Evolutionary conservation across 139 green algal genomes (phyloP).

Genomic region (Pseudopediastrum boryanum): DNA sequence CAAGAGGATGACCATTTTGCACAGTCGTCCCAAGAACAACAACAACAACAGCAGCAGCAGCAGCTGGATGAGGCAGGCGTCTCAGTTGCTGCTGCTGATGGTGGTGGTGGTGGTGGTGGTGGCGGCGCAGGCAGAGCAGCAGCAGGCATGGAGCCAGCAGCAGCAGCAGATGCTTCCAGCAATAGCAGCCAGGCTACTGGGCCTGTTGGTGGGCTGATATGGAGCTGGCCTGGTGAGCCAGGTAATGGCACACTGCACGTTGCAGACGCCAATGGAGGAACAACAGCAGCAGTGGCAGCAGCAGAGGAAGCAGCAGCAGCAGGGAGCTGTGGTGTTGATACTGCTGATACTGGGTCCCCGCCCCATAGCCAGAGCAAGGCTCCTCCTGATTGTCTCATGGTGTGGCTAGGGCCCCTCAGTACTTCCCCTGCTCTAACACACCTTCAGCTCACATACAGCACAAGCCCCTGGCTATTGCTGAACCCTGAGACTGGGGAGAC

Average conservation of each 20-base stretch:
- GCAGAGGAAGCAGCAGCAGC: slow-evolving; percentile 14
- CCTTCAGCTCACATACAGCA: slow-evolving; percentile 72
- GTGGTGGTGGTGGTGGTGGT: too few species aligned
- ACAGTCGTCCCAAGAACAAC: too few species aligned
- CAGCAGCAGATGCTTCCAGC: background rate
- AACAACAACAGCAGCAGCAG: too few species aligned
- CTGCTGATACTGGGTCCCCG: background rate
- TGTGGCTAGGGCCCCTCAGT: slow-evolving; percentile 65
- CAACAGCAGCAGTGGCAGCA: slow-evolving; percentile 23
- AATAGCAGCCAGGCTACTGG: slow-evolving; percentile 9
- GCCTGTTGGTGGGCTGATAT: too few species aligned
- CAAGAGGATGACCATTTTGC: too few species aligned
- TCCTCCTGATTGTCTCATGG: slow-evolving; percentile 25
- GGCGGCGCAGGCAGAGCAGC: background rate
- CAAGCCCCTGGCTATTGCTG: slow-evolving; percentile 51
- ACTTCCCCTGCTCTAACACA: slow-evolving; percentile 56
- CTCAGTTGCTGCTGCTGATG: too few species aligned
- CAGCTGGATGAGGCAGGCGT: too few species aligned
- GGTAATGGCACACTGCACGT: too few species aligned
- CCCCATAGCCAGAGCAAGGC: background rate
- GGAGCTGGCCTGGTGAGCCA: too few species aligned
- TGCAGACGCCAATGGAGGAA: too few species aligned
- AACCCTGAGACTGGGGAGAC: slow-evolving; percentile 37
- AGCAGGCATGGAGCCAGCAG: slow-evolving; percentile 21
- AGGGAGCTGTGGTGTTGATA: too few species aligned